These are phyloP conservation scores for Brassica napus DNA, from an alignment of 345 rosid genomes.

Conservation along the genomic window DNA sequence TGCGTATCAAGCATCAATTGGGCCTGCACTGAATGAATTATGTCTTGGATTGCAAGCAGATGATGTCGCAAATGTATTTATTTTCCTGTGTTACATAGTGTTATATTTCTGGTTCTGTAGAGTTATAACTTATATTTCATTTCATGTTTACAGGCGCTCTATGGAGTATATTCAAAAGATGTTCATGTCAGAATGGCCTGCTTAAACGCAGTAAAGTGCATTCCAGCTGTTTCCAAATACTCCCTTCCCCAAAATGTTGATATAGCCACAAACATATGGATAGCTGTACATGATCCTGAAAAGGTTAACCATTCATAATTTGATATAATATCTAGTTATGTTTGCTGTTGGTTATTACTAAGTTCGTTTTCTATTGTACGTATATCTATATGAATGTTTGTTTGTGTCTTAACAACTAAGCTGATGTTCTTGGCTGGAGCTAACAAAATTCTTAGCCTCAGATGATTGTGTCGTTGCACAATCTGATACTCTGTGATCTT, in stretches of 20 bases:
- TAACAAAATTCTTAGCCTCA: constrained; percentile 4
- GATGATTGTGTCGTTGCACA: neutral
- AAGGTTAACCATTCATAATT: constrained; percentile 54
- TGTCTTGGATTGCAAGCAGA: constrained; percentile 89
- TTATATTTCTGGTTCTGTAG: neutral
- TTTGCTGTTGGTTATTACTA: constrained; percentile 6
- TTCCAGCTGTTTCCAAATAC: constrained; percentile 77
- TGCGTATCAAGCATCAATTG: constrained; percentile 76
- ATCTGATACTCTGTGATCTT: constrained; percentile 17
- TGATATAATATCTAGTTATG: constrained; percentile 14
- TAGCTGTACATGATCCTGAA: constrained; percentile 91
- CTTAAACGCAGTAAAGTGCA: constrained; percentile 89
- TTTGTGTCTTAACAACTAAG: neutral
- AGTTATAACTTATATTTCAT: constrained; percentile 28
- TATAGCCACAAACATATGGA: constrained; percentile 89
- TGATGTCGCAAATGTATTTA: constrained; percentile 78
- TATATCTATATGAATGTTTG: neutral
- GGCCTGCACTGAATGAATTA: constrained; percentile 86
- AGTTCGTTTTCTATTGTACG: constrained; percentile 1
- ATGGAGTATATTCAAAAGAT: constrained; percentile 91
- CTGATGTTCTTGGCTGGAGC: constrained; percentile 10
- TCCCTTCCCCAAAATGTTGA: constrained; percentile 74
- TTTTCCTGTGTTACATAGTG: neutral
- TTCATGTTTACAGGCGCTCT: constrained; percentile 62
- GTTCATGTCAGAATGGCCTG: constrained; percentile 97